Percentiles rank a stretch among this genome's conserved stretches.
Conservation (phyloP, 345 rosid genomes). For the Hirschfeldia incana region DNA sequence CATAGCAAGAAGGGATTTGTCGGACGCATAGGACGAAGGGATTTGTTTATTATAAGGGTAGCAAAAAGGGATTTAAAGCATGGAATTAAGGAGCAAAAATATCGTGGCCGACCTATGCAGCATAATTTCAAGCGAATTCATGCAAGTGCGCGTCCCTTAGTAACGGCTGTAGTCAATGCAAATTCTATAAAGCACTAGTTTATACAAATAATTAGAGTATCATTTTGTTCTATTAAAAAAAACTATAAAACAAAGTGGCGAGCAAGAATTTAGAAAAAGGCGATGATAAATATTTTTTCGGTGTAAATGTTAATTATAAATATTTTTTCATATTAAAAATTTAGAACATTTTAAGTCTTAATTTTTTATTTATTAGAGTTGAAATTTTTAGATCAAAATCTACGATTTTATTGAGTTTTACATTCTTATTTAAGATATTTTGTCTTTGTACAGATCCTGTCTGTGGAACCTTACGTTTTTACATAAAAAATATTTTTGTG, state of each 20-base stretch:
- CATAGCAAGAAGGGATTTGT: too few species aligned
- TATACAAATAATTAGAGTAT: background rate
- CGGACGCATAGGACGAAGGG: background rate
- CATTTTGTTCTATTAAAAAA: background rate
- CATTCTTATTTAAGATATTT: background rate
- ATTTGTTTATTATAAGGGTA: background rate
- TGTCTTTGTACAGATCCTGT: too few species aligned
- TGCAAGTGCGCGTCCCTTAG: conserved; percentile 22
- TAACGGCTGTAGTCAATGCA: background rate
- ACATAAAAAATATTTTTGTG: too few species aligned
- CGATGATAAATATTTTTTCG: background rate
- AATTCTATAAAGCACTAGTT: background rate
- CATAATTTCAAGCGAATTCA: conserved; percentile 16
- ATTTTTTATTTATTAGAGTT: background rate
- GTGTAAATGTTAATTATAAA: too few species aligned
- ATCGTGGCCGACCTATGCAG: conserved; percentile 25
- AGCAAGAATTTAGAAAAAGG: background rate
- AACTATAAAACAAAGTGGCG: background rate
- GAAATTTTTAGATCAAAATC: background rate
- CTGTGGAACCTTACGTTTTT: too few species aligned
- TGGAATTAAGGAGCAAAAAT: conserved; percentile 17
- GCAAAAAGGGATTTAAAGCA: conserved; percentile 2
- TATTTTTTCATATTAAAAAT: background rate
- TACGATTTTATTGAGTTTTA: background rate
- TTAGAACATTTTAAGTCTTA: background rate